These are phyloP conservation scores for Massariosphaeria phaeospora DNA, from an alignment of 495 filamentous ascomycete species.

Conservation along the genomic window DNA sequence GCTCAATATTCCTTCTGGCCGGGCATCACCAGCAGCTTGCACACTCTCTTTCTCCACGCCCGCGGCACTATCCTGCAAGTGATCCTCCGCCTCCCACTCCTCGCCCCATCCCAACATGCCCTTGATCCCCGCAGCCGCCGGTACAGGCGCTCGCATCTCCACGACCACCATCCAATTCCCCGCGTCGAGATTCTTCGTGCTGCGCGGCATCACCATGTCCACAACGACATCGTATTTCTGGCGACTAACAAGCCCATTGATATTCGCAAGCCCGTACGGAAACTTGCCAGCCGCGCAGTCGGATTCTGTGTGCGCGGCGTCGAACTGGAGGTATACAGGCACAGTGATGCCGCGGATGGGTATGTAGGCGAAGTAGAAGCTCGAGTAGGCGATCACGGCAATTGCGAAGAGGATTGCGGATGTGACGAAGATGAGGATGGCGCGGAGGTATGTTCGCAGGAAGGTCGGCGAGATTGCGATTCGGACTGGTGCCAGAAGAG, in stretches of 20 bases:
- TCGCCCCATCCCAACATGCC: conserved; percentile 15
- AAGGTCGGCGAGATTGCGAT: conserved; percentile 61
- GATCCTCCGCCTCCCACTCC: background rate
- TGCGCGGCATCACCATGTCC: conserved; percentile 56
- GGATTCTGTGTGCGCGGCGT: conserved; percentile 22
- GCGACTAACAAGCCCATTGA: conserved; percentile 42
- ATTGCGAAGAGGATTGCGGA: conserved; percentile 56
- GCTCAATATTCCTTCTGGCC: background rate
- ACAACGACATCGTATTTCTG: conserved; percentile 63
- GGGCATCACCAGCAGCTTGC: background rate
- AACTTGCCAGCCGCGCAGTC: background rate
- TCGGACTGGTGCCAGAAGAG: conserved; percentile 45
- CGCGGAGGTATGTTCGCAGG: conserved; percentile 65
- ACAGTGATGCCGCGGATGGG: conserved; percentile 63
- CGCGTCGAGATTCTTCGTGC: conserved; percentile 51
- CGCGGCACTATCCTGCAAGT: too few relatives aligned
- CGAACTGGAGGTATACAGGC: conserved; percentile 75
- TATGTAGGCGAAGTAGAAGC: conserved; percentile 80
- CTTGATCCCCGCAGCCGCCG: background rate
- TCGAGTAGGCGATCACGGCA: conserved; percentile 61
- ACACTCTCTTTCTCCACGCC: too few relatives aligned
- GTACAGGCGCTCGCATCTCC: conserved; percentile 49
- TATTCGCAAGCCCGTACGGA: conserved; percentile 49
- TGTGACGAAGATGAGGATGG: conserved; percentile 57
- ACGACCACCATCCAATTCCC: conserved; percentile 96